These are phyloP conservation scores for Closterium sp. DNA, from an alignment of 139 green algal species.

Conservation along the genomic window DNA sequence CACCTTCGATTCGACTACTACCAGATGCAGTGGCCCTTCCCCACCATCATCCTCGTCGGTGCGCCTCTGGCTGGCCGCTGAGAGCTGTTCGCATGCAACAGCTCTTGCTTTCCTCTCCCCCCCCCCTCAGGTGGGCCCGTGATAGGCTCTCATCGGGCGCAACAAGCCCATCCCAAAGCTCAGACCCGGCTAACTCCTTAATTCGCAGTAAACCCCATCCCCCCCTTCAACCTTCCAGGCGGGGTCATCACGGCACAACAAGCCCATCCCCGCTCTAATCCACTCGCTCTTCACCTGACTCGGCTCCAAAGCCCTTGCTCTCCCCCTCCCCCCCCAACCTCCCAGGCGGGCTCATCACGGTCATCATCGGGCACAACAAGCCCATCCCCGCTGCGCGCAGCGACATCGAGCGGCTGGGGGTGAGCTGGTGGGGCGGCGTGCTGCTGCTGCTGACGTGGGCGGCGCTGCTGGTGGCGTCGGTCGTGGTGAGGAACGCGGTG, in stretches of 20 bases:
- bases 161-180: too few relatives aligned
- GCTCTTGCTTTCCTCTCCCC: too few relatives aligned
- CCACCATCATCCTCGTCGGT: constrained; percentile 60
- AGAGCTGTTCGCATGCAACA: neutral
- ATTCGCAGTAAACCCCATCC: neutral
- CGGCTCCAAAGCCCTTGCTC: too few relatives aligned
- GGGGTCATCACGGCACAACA: neutral
- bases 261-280: neutral
- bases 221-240: too few relatives aligned
- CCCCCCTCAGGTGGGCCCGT: too few relatives aligned
- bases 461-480: neutral
- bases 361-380: neutral
- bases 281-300: too few relatives aligned
- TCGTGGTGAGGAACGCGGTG: neutral
- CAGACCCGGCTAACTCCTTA: neutral
- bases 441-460: neutral
- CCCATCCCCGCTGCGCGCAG: neutral
- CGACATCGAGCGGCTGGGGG: neutral
- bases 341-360: neutral
- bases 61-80: neutral
- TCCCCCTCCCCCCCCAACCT: neutral
- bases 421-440: neutral
- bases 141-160: too few relatives aligned
- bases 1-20: constrained; percentile 80
- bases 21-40: constrained; percentile 68